These are phyloP conservation scores for Tetrapisispora namnaoensis DNA, from an alignment of 805 yeast genomes.

Conservation along the genomic window DNA sequence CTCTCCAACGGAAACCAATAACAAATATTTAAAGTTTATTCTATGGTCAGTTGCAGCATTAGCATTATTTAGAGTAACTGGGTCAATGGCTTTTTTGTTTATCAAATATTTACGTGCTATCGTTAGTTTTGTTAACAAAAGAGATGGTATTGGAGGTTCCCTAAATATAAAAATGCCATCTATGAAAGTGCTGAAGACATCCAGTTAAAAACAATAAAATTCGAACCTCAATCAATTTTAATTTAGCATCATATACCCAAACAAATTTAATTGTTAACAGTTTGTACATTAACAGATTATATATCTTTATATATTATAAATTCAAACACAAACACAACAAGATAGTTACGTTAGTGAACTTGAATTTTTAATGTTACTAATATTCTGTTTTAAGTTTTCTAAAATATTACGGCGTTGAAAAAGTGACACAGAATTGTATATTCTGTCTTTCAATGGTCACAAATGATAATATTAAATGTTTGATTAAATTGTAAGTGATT, in stretches of 20 bases:
- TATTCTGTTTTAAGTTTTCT: too few relatives aligned
- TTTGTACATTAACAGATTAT: not conserved
- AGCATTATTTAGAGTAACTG: constrained; percentile 72
- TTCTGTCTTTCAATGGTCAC: not conserved
- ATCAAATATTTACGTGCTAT: constrained; percentile 32
- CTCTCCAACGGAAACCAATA: constrained; percentile 51
- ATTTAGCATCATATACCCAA: not conserved
- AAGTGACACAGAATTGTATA: not conserved
- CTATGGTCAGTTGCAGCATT: constrained; percentile 88
- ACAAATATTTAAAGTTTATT: constrained; percentile 72
- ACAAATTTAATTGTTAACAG: not conserved
- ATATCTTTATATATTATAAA: too few relatives aligned
- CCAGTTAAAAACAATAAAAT: constrained; percentile 44
- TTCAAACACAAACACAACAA: too few relatives aligned
- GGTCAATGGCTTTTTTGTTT: constrained; percentile 62
- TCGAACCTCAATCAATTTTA: constrained; percentile 5
- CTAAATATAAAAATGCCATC: constrained; percentile 19
- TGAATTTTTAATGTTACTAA: too few relatives aligned
- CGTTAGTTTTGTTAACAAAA: constrained; percentile 32
- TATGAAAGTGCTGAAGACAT: constrained; percentile 11
- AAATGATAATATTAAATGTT: not conserved
- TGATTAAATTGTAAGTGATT: too few relatives aligned
- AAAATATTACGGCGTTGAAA: too few relatives aligned
- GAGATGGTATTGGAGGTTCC: not conserved
- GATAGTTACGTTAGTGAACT: too few relatives aligned